phyloP scores from a whole-genome alignment of 164 flowering plant species.

The Berberis vulgaris region DNA sequence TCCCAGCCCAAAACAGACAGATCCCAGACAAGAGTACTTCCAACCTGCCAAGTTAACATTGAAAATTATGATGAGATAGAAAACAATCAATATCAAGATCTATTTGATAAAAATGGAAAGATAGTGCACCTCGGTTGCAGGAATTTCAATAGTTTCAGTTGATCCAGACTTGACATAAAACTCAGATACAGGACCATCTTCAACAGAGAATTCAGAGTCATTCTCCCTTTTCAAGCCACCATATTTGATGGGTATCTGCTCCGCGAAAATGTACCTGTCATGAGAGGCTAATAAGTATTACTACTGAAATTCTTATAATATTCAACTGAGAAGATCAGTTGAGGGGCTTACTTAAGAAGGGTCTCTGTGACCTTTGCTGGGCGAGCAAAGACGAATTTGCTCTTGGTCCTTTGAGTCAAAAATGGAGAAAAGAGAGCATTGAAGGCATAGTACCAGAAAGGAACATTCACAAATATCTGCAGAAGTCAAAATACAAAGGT shows the following conservation, averaged over 20 bases:
- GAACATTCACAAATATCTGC: conserved; percentile 78
- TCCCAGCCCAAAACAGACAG: conserved; percentile 67
- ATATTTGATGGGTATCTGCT: conserved; percentile 54
- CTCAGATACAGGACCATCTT: conserved; percentile 35
- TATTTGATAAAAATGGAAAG: too few species aligned
- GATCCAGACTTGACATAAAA: conserved; percentile 46
- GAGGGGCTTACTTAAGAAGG: conserved; percentile 48
- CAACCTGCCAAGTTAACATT: conserved; percentile 22
- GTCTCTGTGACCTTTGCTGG: conserved; percentile 60
- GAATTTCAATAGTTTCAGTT: conserved; percentile 53
- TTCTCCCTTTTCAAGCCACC: conserved; percentile 66
- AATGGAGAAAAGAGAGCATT: conserved; percentile 48
- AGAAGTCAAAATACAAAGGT: neutral
- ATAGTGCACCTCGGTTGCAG: conserved; percentile 42
- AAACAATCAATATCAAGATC: too few species aligned
- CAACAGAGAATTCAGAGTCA: conserved; percentile 39
- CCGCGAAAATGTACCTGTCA: conserved; percentile 57
- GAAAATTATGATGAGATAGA: neutral
- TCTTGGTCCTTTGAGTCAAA: conserved; percentile 62
- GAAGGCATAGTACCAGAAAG: conserved; percentile 67
- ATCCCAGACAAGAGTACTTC: conserved; percentile 47
- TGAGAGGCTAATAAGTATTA: neutral
- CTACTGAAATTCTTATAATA: neutral
- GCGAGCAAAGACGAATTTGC: conserved; percentile 66
- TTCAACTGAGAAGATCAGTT: neutral